Percentiles rank a stretch among this genome's conserved stretches.
phyloP scores from a whole-genome alignment of 169 alveolate genomes.

The Eimeria zaria region DNA sequence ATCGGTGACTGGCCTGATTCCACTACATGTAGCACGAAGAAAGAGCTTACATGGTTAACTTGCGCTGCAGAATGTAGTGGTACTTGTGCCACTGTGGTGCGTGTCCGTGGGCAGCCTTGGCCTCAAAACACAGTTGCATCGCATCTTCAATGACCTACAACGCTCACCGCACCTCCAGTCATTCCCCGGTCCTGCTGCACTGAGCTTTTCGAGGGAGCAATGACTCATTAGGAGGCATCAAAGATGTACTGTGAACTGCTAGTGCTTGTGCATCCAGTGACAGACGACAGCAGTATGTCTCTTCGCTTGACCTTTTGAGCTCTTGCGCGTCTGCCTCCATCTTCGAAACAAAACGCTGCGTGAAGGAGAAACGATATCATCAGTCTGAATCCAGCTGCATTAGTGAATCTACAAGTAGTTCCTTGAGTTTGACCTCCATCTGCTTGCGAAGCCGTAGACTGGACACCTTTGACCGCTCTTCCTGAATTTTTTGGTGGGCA shows the following conservation, averaged over 20 bases:
- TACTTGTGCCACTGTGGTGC: conserved; percentile 45
- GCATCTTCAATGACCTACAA: conserved; percentile 69
- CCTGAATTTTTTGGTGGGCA: not conserved
- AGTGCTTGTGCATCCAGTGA: not conserved
- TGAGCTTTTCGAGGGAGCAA: not conserved
- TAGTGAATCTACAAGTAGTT: not conserved
- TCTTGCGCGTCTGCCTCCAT: conserved; percentile 67
- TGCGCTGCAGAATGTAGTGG: conserved; percentile 59
- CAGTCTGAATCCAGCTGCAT: not conserved
- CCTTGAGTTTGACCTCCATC: conserved; percentile 17
- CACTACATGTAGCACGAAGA: too few relatives aligned
- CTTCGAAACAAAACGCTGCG: conserved; percentile 72
- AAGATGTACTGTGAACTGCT: not conserved
- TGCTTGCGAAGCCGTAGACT: conserved; percentile 11
- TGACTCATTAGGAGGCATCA: not conserved
- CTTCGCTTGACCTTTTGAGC: conserved; percentile 66
- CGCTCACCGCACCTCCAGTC: conserved; percentile 15
- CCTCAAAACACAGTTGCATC: conserved; percentile 54
- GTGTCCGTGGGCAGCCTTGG: conserved; percentile 50
- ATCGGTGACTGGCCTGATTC: not conserved
- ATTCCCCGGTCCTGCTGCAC: not conserved
- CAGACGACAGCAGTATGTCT: conserved; percentile 6
- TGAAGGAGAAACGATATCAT: conserved; percentile 38
- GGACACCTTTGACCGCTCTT: not conserved
- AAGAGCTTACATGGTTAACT: conserved; percentile 59